phyloP scores from a whole-genome alignment of 192 early-diverging fungal genomes.

The Mortierella antarctica region DNA sequence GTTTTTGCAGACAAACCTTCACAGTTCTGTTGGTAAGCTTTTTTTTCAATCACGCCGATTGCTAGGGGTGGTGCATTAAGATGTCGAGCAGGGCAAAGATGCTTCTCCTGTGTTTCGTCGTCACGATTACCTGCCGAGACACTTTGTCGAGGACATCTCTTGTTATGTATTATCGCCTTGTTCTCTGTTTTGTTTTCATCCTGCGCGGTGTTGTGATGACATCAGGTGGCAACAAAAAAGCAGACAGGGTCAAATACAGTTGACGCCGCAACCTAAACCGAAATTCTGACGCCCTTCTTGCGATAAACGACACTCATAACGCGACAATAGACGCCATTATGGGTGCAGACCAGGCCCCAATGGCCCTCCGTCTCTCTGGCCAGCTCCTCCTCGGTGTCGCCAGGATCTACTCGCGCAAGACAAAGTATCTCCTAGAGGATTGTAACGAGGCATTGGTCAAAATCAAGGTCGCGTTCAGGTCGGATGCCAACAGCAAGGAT shows the following conservation, averaged over 20 bases:
- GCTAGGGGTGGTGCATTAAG: too few relatives aligned
- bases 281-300: not conserved
- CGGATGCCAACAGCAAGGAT: conserved; percentile 80
- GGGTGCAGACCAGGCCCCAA: conserved; percentile 81
- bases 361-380: conserved; percentile 94
- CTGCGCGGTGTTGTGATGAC: not conserved
- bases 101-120: too few relatives aligned
- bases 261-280: conserved; percentile 1
- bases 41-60: not conserved
- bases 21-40: conserved; percentile 80
- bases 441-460: conserved; percentile 95
- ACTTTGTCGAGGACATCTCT: too few relatives aligned
- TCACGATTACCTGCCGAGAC: too few relatives aligned
- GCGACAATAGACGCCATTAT: conserved; percentile 77
- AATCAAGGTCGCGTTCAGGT: conserved; percentile 84
- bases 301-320: not conserved
- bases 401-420: conserved; percentile 96
- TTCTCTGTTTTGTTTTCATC: not conserved
- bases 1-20: conserved; percentile 93
- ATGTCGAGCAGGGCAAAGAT: too few relatives aligned
- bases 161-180: not conserved
- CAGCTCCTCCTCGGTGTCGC: conserved; percentile 96
- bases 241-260: conserved; percentile 1
- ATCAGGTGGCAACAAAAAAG: not conserved
- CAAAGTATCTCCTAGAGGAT: conserved; percentile 96